These are phyloP conservation scores for Lepidium didymum DNA, from an alignment of 345 rosid species.

Conservation along the genomic window DNA sequence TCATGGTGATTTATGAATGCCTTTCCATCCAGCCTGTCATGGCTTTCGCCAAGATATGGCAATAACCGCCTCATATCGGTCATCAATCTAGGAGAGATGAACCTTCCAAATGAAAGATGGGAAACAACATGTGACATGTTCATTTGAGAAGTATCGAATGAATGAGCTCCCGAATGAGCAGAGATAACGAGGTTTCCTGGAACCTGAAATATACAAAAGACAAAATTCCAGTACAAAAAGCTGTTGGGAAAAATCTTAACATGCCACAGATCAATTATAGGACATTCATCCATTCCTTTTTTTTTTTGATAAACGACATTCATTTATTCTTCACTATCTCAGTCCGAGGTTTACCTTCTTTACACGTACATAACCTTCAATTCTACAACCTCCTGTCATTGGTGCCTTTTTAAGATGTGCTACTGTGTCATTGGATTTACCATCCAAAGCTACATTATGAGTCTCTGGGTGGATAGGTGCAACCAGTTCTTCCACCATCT, in stretches of 20 bases:
- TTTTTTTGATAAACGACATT: background rate
- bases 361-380: constrained; percentile 94
- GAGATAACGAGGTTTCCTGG: constrained; percentile 89
- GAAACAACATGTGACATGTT: constrained; percentile 90
- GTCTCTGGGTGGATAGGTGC: constrained; percentile 61
- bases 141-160: constrained; percentile 84
- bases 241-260: background rate
- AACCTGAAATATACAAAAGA: constrained; percentile 49
- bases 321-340: background rate
- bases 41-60: constrained; percentile 80
- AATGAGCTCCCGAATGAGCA: constrained; percentile 88
- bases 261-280: background rate
- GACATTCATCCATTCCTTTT: background rate
- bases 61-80: constrained; percentile 58
- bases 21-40: constrained; percentile 74
- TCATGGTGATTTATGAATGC: constrained; percentile 71
- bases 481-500: constrained; percentile 71
- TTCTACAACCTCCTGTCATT: constrained; percentile 83
- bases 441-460: constrained; percentile 43
- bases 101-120: constrained; percentile 84
- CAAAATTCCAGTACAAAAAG: background rate
- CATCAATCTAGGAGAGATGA: constrained; percentile 48
- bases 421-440: constrained; percentile 30
- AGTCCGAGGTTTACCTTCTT: constrained; percentile 63
- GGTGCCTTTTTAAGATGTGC: constrained; percentile 52